Conservation (phyloP, 179 eudicot species). For the Silene vulgaris region DNA sequence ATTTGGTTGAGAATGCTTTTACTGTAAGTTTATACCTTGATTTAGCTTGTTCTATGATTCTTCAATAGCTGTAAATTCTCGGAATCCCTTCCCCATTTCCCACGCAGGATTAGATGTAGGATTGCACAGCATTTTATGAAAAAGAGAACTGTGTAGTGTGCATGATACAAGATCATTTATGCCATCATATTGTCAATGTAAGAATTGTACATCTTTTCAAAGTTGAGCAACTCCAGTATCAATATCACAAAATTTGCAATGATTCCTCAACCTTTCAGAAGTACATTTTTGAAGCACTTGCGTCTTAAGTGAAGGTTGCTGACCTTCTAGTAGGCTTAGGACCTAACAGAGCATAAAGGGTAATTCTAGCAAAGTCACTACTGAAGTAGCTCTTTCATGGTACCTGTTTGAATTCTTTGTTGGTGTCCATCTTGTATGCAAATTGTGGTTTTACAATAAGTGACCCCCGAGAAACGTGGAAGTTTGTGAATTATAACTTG, state of each 20-base stretch:
- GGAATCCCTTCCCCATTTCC: neutral
- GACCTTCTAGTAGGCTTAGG: neutral
- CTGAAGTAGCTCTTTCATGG: neutral
- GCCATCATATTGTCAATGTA: neutral
- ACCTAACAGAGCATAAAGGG: neutral
- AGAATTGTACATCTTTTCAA: neutral
- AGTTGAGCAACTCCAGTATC: neutral
- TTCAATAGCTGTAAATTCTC: neutral
- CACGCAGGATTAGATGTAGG: neutral
- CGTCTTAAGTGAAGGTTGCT: neutral
- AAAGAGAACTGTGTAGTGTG: neutral
- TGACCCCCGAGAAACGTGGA: neutral
- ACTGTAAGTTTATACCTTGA: conserved; percentile 52
- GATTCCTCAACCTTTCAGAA: neutral
- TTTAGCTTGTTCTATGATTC: neutral
- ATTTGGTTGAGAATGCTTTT: conserved; percentile 94
- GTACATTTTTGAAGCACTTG: neutral
- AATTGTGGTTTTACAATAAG: neutral
- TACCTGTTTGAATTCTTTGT: neutral
- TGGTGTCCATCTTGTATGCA: neutral
- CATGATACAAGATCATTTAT: neutral
- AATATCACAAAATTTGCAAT: neutral
- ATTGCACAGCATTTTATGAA: neutral
- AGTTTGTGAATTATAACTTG: neutral
- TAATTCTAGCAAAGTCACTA: neutral